Conservation (phyloP, 2,329 filamentous ascomycete species). For the Exophiala sp. region DNA sequence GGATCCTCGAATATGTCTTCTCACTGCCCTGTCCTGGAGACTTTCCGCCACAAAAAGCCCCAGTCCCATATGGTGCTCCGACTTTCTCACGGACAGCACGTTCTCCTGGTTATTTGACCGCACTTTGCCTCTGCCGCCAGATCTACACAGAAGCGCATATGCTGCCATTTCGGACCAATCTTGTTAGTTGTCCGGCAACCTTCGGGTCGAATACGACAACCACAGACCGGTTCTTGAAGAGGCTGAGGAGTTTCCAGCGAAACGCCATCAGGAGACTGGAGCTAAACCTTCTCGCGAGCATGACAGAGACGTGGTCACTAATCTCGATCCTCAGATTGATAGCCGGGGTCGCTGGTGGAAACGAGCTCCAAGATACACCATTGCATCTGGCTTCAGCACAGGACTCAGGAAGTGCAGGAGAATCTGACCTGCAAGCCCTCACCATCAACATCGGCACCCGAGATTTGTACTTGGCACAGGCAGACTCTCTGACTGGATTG, state of each 20-base stretch:
- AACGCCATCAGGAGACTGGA: constrained; percentile 4
- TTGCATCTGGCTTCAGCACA: too few species aligned
- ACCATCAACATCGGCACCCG: constrained; percentile 5
- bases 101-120: too few species aligned
- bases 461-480: constrained; percentile 10
- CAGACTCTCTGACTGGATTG: constrained; percentile 9
- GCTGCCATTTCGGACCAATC: constrained; percentile 13
- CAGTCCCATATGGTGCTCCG: not conserved
- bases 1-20: constrained; percentile 9
- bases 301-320: constrained; percentile 8
- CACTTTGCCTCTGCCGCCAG: constrained; percentile 6
- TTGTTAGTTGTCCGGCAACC: not conserved
- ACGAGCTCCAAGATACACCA: not conserved
- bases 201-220: constrained; percentile 7
- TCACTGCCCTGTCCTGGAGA: not conserved
- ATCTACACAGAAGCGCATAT: constrained; percentile 7
- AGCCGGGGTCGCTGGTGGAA: not conserved
- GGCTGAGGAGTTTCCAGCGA: constrained; percentile 1
- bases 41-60: not conserved
- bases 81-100: not conserved
- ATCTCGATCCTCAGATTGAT: constrained; percentile 5
- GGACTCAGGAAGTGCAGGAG: too few species aligned
- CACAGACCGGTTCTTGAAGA: constrained; percentile 7
- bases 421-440: not conserved
- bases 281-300: constrained; percentile 6